Conservation (phyloP, 192 early-diverging fungal species). For the Backusella mclennaniae region DNA sequence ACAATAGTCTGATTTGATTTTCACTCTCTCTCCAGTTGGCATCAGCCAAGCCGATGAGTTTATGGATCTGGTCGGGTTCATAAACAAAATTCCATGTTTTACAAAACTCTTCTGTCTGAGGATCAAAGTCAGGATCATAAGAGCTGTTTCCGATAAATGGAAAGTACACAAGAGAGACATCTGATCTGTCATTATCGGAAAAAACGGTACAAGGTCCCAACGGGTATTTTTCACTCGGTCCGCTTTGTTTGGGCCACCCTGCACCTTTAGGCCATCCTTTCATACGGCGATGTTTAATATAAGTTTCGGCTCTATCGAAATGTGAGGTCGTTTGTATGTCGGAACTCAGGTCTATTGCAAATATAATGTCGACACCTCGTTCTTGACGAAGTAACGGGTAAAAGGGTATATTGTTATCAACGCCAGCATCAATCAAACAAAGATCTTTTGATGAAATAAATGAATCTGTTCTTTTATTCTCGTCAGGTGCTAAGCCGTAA, state of each 20-base stretch:
- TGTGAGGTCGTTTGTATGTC: conserved; percentile 67
- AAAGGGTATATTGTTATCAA: conserved; percentile 81
- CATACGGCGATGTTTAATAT: conserved; percentile 54
- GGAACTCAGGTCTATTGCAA: conserved; percentile 72
- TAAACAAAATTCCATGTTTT: conserved; percentile 71
- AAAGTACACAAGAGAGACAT: conserved; percentile 56
- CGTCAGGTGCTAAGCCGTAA: conserved; percentile 39
- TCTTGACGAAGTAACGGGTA: conserved; percentile 65
- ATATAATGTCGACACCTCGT: conserved; percentile 68
- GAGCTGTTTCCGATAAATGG: conserved; percentile 62
- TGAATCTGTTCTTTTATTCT: conserved; percentile 20
- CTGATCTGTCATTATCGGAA: not conserved
- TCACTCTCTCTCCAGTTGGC: conserved; percentile 52
- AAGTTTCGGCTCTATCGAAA: conserved; percentile 65
- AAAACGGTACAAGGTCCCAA: conserved; percentile 20
- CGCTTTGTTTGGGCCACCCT: conserved; percentile 27
- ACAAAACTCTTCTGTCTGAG: conserved; percentile 61
- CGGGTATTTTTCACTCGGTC: not conserved
- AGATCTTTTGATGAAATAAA: conserved; percentile 36
- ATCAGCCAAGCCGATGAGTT: conserved; percentile 55
- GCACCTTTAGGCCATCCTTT: conserved; percentile 49
- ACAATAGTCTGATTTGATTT: conserved; percentile 43
- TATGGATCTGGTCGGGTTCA: conserved; percentile 60
- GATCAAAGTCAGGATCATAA: conserved; percentile 55
- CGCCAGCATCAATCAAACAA: conserved; percentile 73